Base-by-base conservation (phyloP, 1,284 basidiomycete species). In the Takashimella koratensis region DNA sequence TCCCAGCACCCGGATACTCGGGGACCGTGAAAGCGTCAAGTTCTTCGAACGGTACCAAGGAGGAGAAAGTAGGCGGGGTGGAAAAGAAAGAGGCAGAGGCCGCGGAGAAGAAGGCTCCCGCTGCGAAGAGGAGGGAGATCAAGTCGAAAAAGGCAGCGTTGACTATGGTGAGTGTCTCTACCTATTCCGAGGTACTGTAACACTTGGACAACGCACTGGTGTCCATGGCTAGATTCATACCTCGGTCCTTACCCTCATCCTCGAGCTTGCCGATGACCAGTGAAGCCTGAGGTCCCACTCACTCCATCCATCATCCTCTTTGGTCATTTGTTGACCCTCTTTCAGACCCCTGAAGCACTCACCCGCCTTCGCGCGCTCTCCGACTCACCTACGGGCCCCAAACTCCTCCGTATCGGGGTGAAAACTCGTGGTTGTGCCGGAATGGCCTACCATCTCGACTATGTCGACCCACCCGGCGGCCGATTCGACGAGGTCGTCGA, bases 361-460 rank as follows among this genome's bases (percentile, higher is more conserved):
- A 75, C 78, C 11, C 85, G 88, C 25, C 80, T 97, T 41, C 82
- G 78, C 6, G 81, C 79, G 10, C 81, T 98, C 21, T 77, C 91
- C 54, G 52, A 70, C 10, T 66, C 65, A 27, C 68, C 70, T 8
- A 67, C 70, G 43, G 66, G 71, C n/a, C 93, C 94, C 1, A 90
- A 92, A 69, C 82, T 96, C 53, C 88, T 99, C 57, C 88, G 95
- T 6, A 91, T 99, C 57, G 91, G 93, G 27, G 93, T 98, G 45
- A 85, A 88, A 65, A 96, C 98, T 77, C 97, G 98, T 77, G 96
- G 96, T n/a, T 99, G 96, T 74, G 96, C 96, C 0, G 96, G 96
- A 5, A 85, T 99, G 75, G 87, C 90, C 24, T 99, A 99, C 77
- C 90, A 98, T 73, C 83, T 98, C 51, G 95, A 98, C 68, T 99